A percentile compares a stretch with the other conserved stretches of the same genome.
Conservation (phyloP, 1,284 basidiomycete genomes). For the Cutaneotrichosporon cavernicola region DNA sequence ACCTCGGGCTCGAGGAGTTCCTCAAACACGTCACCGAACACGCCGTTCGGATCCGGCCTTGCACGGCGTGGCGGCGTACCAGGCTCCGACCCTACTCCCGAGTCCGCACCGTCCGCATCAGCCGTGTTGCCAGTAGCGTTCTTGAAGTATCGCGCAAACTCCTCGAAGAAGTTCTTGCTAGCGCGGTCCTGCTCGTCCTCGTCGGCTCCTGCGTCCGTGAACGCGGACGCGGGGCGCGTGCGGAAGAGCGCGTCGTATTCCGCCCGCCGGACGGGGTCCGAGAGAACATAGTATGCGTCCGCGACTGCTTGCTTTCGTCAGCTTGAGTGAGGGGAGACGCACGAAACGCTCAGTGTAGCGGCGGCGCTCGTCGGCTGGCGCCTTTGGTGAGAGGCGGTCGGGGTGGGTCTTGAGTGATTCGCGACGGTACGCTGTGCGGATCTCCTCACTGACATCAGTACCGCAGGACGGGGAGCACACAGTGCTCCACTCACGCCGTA, state of each 20-base stretch:
- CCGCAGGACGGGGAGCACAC: neutral
- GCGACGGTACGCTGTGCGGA: conserved; percentile 51
- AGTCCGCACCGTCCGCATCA: conserved; percentile 11
- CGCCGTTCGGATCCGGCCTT: conserved; percentile 69
- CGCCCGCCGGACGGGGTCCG: conserved; percentile 68
- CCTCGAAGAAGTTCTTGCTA: conserved; percentile 71
- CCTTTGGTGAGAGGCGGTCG: conserved; percentile 72
- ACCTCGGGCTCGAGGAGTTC: conserved; percentile 63
- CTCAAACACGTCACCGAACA: conserved; percentile 87
- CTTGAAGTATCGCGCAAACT: conserved; percentile 69
- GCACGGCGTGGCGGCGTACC: conserved; percentile 14
- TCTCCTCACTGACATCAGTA: conserved; percentile 41
- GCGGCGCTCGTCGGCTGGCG: conserved; percentile 67
- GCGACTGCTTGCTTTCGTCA: conserved; percentile 70
- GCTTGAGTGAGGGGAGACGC: conserved; percentile 21
- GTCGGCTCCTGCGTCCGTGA: conserved; percentile 39
- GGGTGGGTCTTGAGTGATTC: conserved; percentile 72
- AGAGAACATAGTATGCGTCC: conserved; percentile 94
- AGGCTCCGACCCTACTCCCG: neutral
- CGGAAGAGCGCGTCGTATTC: conserved; percentile 73
- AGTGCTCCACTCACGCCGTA: conserved; percentile 39
- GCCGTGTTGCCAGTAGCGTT: conserved; percentile 29
- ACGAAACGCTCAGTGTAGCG: conserved; percentile 73
- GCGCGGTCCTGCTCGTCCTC: conserved; percentile 60
- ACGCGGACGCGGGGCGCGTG: conserved; percentile 54